Evolutionary conservation across 208 protist genomes (phyloP).

Genomic region (Wallacemonas sp.): DNA sequence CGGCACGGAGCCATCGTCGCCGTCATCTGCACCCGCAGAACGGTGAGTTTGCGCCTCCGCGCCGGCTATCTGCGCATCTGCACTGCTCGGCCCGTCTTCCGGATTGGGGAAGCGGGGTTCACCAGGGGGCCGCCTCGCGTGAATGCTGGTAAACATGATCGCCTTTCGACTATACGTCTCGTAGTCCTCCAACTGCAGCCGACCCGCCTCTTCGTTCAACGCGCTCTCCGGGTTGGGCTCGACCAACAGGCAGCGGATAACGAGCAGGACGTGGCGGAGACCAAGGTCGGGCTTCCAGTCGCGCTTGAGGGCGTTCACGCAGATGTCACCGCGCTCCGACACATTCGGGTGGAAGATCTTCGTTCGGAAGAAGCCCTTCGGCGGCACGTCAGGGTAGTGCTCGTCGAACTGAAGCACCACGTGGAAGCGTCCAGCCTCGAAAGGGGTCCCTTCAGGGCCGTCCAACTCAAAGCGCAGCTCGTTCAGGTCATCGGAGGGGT

Average conservation of each 20-base stretch:
- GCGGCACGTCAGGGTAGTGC: conserved; percentile 95
- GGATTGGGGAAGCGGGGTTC: conserved; percentile 27
- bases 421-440: conserved; percentile 92
- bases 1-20: not conserved
- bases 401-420: conserved; percentile 91
- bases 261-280: conserved; percentile 94
- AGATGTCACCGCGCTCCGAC: conserved; percentile 97
- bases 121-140: conserved; percentile 49
- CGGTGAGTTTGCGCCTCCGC: not conserved
- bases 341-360: conserved; percentile 99
- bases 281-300: conserved; percentile 96
- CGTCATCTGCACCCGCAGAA: not conserved
- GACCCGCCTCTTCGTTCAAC: conserved; percentile 98
- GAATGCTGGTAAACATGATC: conserved; percentile 74
- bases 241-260: conserved; percentile 97
- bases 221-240: conserved; percentile 98
- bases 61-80: conserved; percentile 8
- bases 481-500: conserved; percentile 87
- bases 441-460: conserved; percentile 96
- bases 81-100: conserved; percentile 16
- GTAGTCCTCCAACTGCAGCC: conserved; percentile 97
- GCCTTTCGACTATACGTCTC: conserved; percentile 79
- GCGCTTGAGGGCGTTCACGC: conserved; percentile 98
- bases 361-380: conserved; percentile 97
- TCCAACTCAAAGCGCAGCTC: conserved; percentile 92